Base-by-base conservation (phyloP, 2,329 filamentous ascomycete genomes). In the Aspergillus bombycis region DNA sequence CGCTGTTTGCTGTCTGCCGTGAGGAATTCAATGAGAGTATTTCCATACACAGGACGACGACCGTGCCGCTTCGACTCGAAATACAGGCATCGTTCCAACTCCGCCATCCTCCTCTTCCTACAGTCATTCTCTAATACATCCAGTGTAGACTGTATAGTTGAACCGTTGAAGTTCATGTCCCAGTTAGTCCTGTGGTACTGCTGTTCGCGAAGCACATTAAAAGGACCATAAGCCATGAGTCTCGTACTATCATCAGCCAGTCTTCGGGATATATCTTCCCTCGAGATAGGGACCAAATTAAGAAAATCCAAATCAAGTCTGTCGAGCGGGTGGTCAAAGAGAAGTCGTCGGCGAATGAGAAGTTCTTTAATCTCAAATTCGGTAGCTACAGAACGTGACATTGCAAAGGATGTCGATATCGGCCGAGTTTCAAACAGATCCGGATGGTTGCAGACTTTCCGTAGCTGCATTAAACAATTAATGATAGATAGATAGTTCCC, bases 401-500 rank as follows among this genome's bases (percentile, higher is more conserved):
- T 96, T 4, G 93, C 92, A 77, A 97, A 96, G 1, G 95, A 98
- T 0, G 94, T 99, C 79, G 96, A 95, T 72, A 99, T 98, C 1
- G 93, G 94, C 19, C 95, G 88, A 63, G 96, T 96, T 70, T 98
- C 91, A 72, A 99, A 99, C 10, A 99, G 84, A 78, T 99, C 95
- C 0, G 95, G 96, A 74, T 99, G 95, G 70, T 99, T 99, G 84
- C 95, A 99, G 58, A 99, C 96, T 77, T 98, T 97, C 56, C 95
- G 89, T 59, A 99, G 84, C 75, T 97, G 95, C 93, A 99, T 97
- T 58, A 99, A 82, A 77, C 96, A 98, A 76, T 97, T 97, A 79
- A 98, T 98, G 75, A 99, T 97, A 21, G 93, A 97, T 67, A 99
- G 88, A 76, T 97, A 97, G 72, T 98, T 99, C 32, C 95, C 95